phyloP scores from a whole-genome alignment of 768 basidiomycete genomes.

The Boletus vermiculosoides region DNA sequence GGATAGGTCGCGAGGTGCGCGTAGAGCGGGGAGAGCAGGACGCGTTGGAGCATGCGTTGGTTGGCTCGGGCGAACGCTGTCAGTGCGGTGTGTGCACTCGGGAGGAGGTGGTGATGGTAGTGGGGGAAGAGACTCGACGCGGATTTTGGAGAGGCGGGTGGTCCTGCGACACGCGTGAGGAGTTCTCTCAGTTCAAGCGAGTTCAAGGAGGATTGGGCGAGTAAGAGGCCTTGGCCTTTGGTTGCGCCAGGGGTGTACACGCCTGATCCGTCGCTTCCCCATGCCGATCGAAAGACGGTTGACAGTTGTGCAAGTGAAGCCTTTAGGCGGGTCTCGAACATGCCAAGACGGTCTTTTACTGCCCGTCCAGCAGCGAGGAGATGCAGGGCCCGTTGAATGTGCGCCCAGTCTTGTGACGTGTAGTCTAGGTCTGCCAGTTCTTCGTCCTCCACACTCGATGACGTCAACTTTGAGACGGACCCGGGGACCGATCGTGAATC shows the following conservation, averaged over 20 bases:
- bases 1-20: conserved; percentile 73
- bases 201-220: conserved; percentile 84
- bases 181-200: conserved; percentile 59
- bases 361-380: conserved; percentile 78
- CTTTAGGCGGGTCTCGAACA: conserved; percentile 72
- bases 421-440: conserved; percentile 86
- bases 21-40: conserved; percentile 80
- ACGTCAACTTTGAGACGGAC: conserved; percentile 33
- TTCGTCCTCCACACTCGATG: conserved; percentile 36
- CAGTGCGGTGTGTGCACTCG: conserved; percentile 53
- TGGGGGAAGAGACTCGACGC: conserved; percentile 38
- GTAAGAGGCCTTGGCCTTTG: conserved; percentile 67
- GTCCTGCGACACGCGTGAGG: conserved; percentile 32
- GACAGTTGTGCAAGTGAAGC: conserved; percentile 58
- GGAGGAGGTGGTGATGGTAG: too few species aligned
- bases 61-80: conserved; percentile 66
- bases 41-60: conserved; percentile 76
- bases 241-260: conserved; percentile 57
- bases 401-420: conserved; percentile 82
- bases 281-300: conserved; percentile 54
- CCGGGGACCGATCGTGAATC: conserved; percentile 28
- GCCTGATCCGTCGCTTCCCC: conserved; percentile 48
- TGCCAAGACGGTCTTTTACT: conserved; percentile 61
- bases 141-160: conserved; percentile 14
- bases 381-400: conserved; percentile 80